Conservation (phyloP, 2,329 filamentous ascomycete genomes). For the Biscogniauxia sp. region DNA sequence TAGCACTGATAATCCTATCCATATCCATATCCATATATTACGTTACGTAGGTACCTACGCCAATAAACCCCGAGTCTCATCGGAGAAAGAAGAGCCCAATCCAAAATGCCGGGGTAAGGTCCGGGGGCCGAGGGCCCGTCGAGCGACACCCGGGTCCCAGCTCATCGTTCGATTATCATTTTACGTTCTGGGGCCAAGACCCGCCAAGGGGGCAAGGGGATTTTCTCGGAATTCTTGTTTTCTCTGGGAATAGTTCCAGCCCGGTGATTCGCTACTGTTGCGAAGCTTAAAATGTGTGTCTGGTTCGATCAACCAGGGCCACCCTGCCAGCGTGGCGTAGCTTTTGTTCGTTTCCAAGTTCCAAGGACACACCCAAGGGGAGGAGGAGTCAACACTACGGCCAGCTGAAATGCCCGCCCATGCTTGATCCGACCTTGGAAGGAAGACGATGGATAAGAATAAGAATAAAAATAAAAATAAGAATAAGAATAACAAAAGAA, state of each 20-base stretch:
- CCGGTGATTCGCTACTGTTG: not conserved
- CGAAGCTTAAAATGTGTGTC: not conserved
- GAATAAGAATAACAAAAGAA: too few species aligned
- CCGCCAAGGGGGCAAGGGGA: not conserved
- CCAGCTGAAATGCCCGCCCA: too few species aligned
- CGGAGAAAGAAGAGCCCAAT: too few species aligned
- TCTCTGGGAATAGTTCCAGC: not conserved
- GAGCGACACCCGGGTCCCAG: not conserved
- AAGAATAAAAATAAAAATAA: too few species aligned
- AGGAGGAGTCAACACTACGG: too few species aligned
- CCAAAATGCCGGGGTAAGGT: not conserved
- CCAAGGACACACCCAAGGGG: not conserved
- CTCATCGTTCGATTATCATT: not conserved
- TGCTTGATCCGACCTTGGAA: too few species aligned
- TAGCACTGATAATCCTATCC: too few species aligned
- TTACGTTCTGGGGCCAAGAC: not conserved
- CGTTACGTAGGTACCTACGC: too few species aligned
- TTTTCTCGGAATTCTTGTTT: not conserved
- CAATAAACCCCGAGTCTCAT: too few species aligned
- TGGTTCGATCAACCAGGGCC: not conserved
- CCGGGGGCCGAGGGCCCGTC: not conserved
- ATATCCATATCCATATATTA: too few species aligned
- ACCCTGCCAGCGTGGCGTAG: not conserved
- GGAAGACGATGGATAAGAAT: too few species aligned
- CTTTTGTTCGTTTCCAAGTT: not conserved